Evolutionary conservation across 2,329 filamentous ascomycete species (phyloP), one percentile per base, ranked within the genome.

Genomic region (Aureobasidium sp.): DNA sequence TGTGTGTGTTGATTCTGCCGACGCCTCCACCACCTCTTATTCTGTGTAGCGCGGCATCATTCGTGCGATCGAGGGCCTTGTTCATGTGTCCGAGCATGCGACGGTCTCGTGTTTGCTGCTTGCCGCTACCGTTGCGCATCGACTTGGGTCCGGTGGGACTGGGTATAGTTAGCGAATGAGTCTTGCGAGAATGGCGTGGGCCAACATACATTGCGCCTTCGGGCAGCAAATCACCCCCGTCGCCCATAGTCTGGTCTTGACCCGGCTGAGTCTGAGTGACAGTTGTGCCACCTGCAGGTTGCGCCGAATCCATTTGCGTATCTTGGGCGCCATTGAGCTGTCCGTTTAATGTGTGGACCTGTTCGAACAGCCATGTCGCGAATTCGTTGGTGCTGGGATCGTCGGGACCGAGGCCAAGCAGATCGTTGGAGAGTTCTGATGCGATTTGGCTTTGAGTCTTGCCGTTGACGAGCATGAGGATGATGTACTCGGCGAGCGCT

Each of bases 381-480:
- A 99, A 97, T 60, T 92, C 87, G 64, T 84, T 84, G 8, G 91
- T 90, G 66, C 86, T 87, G 56, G 88, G 85, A 68, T 97, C 93
- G 64, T 96, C 91, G 50, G 91, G 86, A 2, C 85, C 85, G 5
- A 97, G 82, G 62, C 86, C 86, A 2, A 99, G 83, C 45, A 99
- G 82, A 69, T 99, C 94, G 66, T 87, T 88, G 1, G 92, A 89
- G 15, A 99, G 85, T 73, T 99, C 94, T 47, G 84, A 80, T 11
- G 91, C 89, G 67, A 99, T 93, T 72, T 97, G 88, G 56, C 92
- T 86, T 73, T 96, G 88, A 4, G 89, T 91, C 76, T 96, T 97
- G 69, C 92, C 91, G 76, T 97, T 97, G 65, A 90, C 90, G 35
- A 99, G 84, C 93, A 97, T 97, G 66, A 97, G 85, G 63, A 97